Evolutionary conservation across 2,329 filamentous ascomycete genomes (phyloP), one percentile per base, ranked within the genome.

Genomic region (Coniella vitis): DNA sequence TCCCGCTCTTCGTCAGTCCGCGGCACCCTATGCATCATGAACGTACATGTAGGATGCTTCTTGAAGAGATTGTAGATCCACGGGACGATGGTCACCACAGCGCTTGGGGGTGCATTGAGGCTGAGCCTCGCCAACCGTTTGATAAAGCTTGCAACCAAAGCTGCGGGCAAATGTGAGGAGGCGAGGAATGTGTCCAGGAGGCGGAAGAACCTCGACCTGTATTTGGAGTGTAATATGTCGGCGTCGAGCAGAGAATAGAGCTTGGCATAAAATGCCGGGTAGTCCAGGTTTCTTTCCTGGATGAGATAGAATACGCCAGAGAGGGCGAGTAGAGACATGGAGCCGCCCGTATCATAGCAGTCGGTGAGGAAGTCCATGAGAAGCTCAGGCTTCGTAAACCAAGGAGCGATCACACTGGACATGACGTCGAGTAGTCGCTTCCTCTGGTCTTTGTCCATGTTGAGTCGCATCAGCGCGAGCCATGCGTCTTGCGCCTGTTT

Each of bases 291-390:
- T 62, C 88, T 87, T 63, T 93, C 82, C 56, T 87, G 84, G 58
- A 98, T 97, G 45, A 98, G 78, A 64, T 95, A 93, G 70, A 95
- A 98, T 39, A 98, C 83, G 45, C 93, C 93, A 1, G 88, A 94
- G 1, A 98, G 74, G 2, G 94, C 90, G 17, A 96, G 77, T 4
- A 98, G 75, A 4, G 93, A 91, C 41, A 84, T 89, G 13, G 89
- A 86, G 38, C 93, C 93, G 45, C 91, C 90, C 7, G 83, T 72
- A 59, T 96, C 78, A 70, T 95, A 97, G 25, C 84, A 94, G 68
- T 93, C 88, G n/a, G 90, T 95, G 48, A 98, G 71, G 66, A 97
- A 98, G 69, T 98, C 93, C 75, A 95, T 90, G 31, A 98, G 76
- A 36, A 95, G 75, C 61, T 97, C 91, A 1, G 90, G 86, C 54